Conservation (phyloP, 441 rosid genomes). For the Biscutella laevigata region DNA sequence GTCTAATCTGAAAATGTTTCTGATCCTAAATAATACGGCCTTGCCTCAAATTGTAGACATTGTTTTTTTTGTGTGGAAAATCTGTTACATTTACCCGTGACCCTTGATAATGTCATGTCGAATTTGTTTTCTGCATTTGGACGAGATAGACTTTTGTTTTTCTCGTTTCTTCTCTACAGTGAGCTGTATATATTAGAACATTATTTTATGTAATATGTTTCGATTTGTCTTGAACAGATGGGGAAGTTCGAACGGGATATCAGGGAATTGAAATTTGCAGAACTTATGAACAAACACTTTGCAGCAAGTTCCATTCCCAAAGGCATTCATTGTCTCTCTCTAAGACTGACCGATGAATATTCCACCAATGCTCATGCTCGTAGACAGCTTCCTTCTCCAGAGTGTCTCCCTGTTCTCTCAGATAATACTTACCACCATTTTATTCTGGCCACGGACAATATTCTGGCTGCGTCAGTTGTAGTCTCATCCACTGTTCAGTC, state of each 20-base stretch:
- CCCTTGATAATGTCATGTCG: not conserved
- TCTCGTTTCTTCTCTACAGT: conserved; percentile 1
- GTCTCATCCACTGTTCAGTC: conserved; percentile 79
- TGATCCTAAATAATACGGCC: not conserved
- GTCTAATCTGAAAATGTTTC: not conserved
- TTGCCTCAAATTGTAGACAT: not conserved
- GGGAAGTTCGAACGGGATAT: conserved; percentile 81
- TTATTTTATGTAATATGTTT: conserved; percentile 7
- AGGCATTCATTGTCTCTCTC: conserved; percentile 91
- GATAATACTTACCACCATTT: conserved; percentile 87
- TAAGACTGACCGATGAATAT: conserved; percentile 91
- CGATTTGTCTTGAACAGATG: conserved; percentile 44
- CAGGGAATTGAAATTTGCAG: conserved; percentile 81
- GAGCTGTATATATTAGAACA: not conserved
- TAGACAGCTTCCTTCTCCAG: conserved; percentile 93
- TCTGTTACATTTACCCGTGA: not conserved
- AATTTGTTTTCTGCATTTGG: not conserved
- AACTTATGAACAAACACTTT: conserved; percentile 94
- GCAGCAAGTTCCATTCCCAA: conserved; percentile 98
- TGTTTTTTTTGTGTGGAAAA: not conserved
- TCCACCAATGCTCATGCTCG: conserved; percentile 99
- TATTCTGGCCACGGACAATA: conserved; percentile 80
- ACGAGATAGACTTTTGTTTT: not conserved
- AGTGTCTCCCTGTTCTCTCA: conserved; percentile 83
- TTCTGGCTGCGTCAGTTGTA: conserved; percentile 97